These are phyloP conservation scores for California macrophylla DNA, from an alignment of 441 rosid species.

Conservation along the genomic window DNA sequence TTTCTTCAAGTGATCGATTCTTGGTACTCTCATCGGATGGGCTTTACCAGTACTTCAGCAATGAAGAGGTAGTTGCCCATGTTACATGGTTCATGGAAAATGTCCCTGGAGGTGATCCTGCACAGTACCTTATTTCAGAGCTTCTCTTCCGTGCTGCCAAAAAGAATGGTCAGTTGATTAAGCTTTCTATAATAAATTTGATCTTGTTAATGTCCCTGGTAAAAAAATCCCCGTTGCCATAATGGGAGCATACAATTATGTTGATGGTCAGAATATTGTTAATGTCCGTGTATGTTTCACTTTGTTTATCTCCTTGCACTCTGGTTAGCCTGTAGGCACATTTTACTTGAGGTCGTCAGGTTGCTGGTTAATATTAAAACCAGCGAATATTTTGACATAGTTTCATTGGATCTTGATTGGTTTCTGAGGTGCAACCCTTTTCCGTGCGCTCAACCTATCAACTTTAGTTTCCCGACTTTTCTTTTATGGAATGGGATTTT, in stretches of 20 bases:
- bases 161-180: slow-evolving; percentile 57
- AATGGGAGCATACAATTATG: neutral
- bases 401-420: neutral
- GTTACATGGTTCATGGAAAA: slow-evolving; percentile 96
- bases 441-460: neutral
- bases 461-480: neutral
- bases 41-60: slow-evolving; percentile 84
- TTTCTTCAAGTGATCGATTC: slow-evolving; percentile 71
- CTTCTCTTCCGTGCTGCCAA: slow-evolving; percentile 89
- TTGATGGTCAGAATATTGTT: neutral
- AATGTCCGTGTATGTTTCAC: neutral
- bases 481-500: too few relatives aligned
- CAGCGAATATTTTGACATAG: neutral
- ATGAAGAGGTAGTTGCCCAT: slow-evolving; percentile 89
- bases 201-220: slow-evolving; percentile 4
- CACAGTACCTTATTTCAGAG: slow-evolving; percentile 87
- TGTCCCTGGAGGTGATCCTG: slow-evolving; percentile 93
- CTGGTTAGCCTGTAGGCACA: neutral
- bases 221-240: neutral
- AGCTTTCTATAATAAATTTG: neutral
- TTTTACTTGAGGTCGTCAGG: neutral
- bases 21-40: slow-evolving; percentile 88
- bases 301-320: neutral
- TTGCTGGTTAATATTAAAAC: neutral
- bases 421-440: neutral